phyloP scores from a whole-genome alignment of 2,329 filamentous ascomycete genomes.

The Apiospora sp. region DNA sequence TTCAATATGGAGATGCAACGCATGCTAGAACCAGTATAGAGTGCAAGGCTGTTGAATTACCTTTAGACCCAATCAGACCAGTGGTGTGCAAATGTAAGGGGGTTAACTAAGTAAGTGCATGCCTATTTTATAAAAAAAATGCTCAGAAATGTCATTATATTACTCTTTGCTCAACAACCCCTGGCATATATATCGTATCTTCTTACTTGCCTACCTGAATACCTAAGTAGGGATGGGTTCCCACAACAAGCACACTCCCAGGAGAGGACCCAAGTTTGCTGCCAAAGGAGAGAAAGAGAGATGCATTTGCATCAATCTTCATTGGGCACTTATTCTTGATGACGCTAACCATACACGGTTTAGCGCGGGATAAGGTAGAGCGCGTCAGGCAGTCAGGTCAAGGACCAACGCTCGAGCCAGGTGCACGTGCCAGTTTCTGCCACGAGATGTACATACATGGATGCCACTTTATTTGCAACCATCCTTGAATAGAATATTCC shows the following conservation, averaged over 20 bases:
- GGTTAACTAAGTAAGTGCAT: background rate
- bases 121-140: too few relatives aligned
- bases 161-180: background rate
- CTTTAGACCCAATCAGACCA: too few relatives aligned
- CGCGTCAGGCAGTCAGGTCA: background rate
- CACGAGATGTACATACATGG: background rate
- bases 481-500: background rate
- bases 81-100: background rate
- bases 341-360: background rate
- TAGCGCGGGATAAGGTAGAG: background rate
- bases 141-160: background rate
- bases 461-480: background rate
- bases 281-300: background rate
- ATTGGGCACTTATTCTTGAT: background rate
- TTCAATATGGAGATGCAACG: background rate
- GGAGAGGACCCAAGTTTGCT: background rate
- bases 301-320: background rate
- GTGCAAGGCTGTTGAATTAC: background rate
- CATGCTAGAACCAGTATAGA: too few relatives aligned
- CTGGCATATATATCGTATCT: background rate
- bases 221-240: background rate
- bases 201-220: background rate
- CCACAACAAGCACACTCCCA: background rate
- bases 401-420: background rate
- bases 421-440: background rate